Conservation (phyloP, 176 grass and related monocot genomes). For the Areca catechu region DNA sequence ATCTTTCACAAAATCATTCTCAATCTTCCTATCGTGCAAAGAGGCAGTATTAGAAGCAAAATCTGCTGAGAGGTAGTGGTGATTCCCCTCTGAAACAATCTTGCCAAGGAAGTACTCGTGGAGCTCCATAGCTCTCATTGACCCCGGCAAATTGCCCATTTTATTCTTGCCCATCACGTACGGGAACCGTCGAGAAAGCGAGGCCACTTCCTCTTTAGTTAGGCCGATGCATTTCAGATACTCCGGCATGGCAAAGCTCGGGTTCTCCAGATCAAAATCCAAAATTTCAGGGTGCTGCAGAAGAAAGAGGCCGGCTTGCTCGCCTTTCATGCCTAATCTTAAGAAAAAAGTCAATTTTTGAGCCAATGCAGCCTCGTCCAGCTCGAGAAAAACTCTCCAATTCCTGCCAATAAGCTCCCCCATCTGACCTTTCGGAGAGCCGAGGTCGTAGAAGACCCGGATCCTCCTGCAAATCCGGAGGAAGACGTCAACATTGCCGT, state of each 20-base stretch:
- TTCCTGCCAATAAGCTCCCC: conserved; percentile 41
- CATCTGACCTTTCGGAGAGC: conserved; percentile 38
- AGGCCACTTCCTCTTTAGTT: conserved; percentile 20
- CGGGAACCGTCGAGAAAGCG: conserved; percentile 24
- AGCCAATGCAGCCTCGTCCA: conserved; percentile 33
- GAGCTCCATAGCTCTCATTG: conserved; percentile 46
- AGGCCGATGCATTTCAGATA: conserved; percentile 49
- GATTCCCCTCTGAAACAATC: conserved; percentile 24
- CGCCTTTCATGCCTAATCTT: conserved; percentile 41
- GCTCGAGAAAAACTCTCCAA: conserved; percentile 47
- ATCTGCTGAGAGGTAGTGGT: conserved; percentile 33
- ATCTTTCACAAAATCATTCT: conserved; percentile 39
- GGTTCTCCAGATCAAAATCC: conserved; percentile 41
- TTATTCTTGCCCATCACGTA: conserved; percentile 68
- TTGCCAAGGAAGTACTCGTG: conserved; percentile 37
- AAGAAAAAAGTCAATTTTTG: conserved; percentile 54
- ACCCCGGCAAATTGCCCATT: conserved; percentile 50
- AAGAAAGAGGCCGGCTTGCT: conserved; percentile 49
- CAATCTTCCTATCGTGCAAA: conserved; percentile 29
- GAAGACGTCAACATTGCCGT: conserved; percentile 63
- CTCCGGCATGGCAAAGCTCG: conserved; percentile 49
- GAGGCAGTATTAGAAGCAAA: conserved; percentile 36
- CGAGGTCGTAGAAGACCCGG: conserved; percentile 57
- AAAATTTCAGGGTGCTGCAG: conserved; percentile 44
- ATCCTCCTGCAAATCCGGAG: conserved; percentile 45